phyloP scores from a whole-genome alignment of 1,284 basidiomycete genomes.

The Cutaneotrichosporon sp. region DNA sequence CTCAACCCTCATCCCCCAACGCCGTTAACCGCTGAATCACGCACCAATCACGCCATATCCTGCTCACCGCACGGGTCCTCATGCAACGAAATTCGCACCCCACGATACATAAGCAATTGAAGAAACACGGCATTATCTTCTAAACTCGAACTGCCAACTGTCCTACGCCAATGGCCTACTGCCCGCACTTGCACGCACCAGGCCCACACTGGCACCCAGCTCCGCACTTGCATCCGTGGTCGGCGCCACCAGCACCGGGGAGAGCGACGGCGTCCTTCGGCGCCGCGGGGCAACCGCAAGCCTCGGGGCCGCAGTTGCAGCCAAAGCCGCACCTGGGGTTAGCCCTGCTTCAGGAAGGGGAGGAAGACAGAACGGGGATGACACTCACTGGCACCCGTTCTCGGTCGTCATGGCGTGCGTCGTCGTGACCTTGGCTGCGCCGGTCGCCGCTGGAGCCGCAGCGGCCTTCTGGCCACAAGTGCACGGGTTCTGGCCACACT shows the following conservation, averaged over 20 bases:
- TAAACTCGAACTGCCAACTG: background rate
- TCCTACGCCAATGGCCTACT: background rate
- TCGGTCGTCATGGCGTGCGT: background rate
- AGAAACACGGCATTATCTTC: background rate
- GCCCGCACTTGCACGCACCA: constrained; percentile 31
- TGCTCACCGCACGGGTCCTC: background rate
- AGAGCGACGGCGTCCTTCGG: background rate
- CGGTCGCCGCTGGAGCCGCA: background rate
- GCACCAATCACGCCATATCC: background rate
- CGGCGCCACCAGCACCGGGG: background rate
- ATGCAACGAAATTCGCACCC: too few relatives aligned
- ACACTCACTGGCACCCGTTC: background rate
- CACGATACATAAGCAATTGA: background rate
- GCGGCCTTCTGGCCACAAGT: background rate
- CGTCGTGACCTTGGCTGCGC: background rate
- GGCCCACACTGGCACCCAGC: constrained; percentile 30
- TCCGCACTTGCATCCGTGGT: constrained; percentile 17
- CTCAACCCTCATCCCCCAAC: too few relatives aligned
- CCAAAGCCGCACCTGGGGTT: constrained; percentile 9
- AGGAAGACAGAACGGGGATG: background rate
- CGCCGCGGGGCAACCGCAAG: constrained; percentile 3
- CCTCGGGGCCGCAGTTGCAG: constrained; percentile 8
- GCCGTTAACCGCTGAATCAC: too few relatives aligned
- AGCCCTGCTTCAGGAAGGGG: background rate
- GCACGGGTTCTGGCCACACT: background rate